Evolutionary conservation across 2,329 filamentous ascomycete genomes (phyloP).

Genomic region (Fusarium subtropicale): DNA sequence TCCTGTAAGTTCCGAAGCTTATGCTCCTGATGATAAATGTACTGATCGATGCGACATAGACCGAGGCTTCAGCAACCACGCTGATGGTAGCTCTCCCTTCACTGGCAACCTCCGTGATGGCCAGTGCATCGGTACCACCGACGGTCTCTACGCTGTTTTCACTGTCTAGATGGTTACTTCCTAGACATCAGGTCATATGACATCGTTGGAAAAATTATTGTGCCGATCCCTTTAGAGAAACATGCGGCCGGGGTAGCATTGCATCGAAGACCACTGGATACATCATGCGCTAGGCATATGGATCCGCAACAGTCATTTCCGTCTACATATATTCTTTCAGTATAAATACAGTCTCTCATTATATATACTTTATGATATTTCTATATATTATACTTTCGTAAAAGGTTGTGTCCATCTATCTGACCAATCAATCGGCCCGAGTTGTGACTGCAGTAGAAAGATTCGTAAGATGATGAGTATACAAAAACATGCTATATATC

Average conservation of each 20-base stretch:
- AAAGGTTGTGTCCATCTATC: no score
- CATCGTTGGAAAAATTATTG: neutral
- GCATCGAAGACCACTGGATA: neutral
- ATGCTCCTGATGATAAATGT: no score
- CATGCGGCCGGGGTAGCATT: neutral
- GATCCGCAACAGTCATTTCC: neutral
- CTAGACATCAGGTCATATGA: no score
- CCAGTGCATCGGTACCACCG: slow-evolving; percentile 4
- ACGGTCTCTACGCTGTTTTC: slow-evolving; percentile 6
- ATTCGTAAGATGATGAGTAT: no score
- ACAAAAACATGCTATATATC: no score
- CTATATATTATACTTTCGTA: no score
- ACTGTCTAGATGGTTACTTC: neutral
- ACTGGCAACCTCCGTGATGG: slow-evolving; percentile 8
- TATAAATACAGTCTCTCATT: neutral
- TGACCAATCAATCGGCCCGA: no score
- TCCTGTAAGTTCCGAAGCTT: no score
- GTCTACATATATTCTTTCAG: neutral
- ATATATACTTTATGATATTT: neutral
- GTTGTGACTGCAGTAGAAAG: no score
- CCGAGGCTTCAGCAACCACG: neutral
- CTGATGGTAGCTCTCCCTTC: slow-evolving; percentile 4
- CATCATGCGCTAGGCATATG: neutral
- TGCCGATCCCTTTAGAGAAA: neutral
- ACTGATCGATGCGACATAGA: neutral